Base-by-base conservation (phyloP, 495 filamentous ascomycete genomes). In the Chaetomium fimeti region DNA sequence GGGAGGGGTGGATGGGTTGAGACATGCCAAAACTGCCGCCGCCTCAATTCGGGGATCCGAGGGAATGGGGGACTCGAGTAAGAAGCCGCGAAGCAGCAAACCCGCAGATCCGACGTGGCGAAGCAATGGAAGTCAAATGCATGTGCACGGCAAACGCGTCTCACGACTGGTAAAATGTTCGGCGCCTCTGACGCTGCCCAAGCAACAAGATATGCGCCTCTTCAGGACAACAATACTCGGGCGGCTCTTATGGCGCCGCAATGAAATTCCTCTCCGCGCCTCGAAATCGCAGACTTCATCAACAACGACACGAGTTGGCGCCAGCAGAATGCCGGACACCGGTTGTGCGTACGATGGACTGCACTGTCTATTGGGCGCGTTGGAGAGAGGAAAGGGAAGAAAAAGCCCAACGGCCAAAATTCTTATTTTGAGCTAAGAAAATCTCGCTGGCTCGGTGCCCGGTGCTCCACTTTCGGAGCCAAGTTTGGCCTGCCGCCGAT, bases 151-250 rank as follows among this genome's bases (percentile, higher is more conserved):
- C 15, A 56, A 22, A 51, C 48, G 48, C 48, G n/a, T 27, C 8
- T 27, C 48, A 8, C 48, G 49, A 52, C 49, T 51, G 22, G 25
- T 45, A 25, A 55, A 65, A 79, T 93, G 89, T 93, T 65, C 76
- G 89, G 84, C 85, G 80, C 89, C 88, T 93, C 90, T 93, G 90
- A 94, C 90, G 85, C 91, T 85, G 89, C 86, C 89, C 86, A 85
- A 84, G 88, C 88, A 90, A 91, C 80, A 55, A 60, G 32, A 80
- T 70, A 56, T 58, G 69, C 69, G 64, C 42, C 43, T 36, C 68
- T 67, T 67, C 65, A 66, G 65, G 32, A 18, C 47, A 15, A 38
- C 66, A 87, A 84, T 89, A 82, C 89, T 80, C 84, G 88, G 89
- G 85, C 90, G 89, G 90, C 86, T 94, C 90, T 93, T 92, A 94